Base-by-base conservation (phyloP, 495 filamentous ascomycete genomes). In the Annulohypoxylon bovei region DNA sequence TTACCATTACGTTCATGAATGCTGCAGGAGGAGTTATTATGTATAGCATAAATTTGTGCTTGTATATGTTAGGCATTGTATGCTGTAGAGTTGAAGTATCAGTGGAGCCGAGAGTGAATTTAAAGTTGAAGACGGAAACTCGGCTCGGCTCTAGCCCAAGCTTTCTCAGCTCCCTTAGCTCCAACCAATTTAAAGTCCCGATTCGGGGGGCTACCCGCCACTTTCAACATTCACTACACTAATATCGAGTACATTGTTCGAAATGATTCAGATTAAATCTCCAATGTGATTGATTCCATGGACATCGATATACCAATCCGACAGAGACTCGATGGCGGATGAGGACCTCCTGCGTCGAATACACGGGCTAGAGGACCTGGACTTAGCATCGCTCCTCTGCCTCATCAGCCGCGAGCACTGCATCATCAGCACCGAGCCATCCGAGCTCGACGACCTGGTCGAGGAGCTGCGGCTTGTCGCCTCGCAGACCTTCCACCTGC, bases 361-460 rank as follows among this genome's bases (percentile, higher is more conserved):
- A 57, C 90, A 91, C 77, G 83, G 85, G 49, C 82, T 98, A 42
- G 93, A 91, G 59, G 95, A 97, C 79, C 84, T 98, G 49, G 94
- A 97, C 79, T 87, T 99, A 42, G 95, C 95, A 25, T 80, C 90
- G 11, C 84, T 98, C 20, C 83, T 98, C 53, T 95, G 89, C 72
- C 86, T 97, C 28, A 83, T 91, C 59, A 87, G 90, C 23, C 86
- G 88, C 60, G 90, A 95, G 79, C 95, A 98, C 75, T 97, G 93
- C 78, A 88, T 98, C 63, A 88, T 98, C 73, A 89, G 91, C 78
- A 91, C 91, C 40, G 88, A 90, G 8, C 78, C 81, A 22, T 80
- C 85, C 30, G 81, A 80, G 58, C 75, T 94, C 44, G 81, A 91
- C 75, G 84, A 87, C 62, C 81, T 97, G 28, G 85, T 88, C 40